Conservation (phyloP, 305 asterid species). For the Lippia alba region DNA sequence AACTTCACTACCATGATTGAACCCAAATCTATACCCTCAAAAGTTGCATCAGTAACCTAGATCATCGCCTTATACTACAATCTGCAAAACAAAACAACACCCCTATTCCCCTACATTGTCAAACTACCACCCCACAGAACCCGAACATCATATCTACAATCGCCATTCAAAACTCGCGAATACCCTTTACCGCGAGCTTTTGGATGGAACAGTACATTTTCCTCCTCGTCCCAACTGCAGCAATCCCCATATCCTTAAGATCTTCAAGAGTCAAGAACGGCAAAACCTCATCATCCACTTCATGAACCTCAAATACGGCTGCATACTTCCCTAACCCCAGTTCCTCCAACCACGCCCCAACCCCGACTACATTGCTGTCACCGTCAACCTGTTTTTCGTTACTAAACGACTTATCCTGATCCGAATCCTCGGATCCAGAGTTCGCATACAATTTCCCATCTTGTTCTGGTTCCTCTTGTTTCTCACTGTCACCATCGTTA, state of each 20-base stretch:
- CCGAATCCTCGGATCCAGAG: conserved; percentile 24
- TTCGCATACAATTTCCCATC: conserved; percentile 38
- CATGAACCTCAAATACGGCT: conserved; percentile 60
- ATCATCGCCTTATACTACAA: neutral
- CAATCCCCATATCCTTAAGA: conserved; percentile 75
- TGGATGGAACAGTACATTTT: conserved; percentile 64
- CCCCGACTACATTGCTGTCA: conserved; percentile 35
- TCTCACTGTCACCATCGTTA: conserved; percentile 30
- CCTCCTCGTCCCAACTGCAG: conserved; percentile 65
- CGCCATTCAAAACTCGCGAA: neutral
- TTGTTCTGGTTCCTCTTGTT: conserved; percentile 17
- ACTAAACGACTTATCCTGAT: conserved; percentile 16
- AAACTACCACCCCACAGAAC: neutral
- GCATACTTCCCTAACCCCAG: conserved; percentile 61
- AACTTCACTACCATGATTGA: conserved; percentile 33
- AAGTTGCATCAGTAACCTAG: too few relatives aligned
- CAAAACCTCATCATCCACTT: conserved; percentile 69
- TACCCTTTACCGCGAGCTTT: conserved; percentile 44
- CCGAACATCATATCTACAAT: too few relatives aligned
- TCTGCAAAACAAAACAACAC: neutral
- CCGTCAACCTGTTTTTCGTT: conserved; percentile 24
- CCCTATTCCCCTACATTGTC: neutral
- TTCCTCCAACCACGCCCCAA: conserved; percentile 60
- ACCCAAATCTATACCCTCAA: too few relatives aligned
- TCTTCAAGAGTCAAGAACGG: conserved; percentile 71